These are phyloP conservation scores for Dictyostelium purpureum DNA, from an alignment of 78 protist species.

Conservation along the genomic window DNA sequence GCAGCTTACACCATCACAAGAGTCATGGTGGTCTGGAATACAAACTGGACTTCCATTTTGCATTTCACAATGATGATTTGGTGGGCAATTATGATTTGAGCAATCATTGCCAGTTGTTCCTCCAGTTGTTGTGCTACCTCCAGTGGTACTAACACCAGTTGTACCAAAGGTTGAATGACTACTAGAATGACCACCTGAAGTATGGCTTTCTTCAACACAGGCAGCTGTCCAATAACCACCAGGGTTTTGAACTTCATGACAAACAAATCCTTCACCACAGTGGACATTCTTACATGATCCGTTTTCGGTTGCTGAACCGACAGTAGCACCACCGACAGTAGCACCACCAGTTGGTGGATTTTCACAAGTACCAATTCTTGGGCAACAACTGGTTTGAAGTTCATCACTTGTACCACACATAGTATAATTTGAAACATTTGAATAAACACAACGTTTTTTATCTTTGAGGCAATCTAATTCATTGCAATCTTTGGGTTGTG, in stretches of 20 bases:
- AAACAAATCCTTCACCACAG: neutral
- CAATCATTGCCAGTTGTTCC: neutral
- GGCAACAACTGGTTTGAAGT: slow-evolving; percentile 63
- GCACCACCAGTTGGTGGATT: neutral
- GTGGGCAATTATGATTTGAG: neutral
- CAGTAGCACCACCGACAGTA: neutral
- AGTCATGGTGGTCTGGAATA: neutral
- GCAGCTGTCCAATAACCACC: neutral
- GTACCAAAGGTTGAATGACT: neutral
- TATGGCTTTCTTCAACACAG: neutral
- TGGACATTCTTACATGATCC: neutral
- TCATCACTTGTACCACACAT: neutral
- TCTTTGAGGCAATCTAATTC: too few relatives aligned
- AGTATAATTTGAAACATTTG: too few relatives aligned
- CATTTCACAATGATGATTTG: neutral
- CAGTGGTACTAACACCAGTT: neutral
- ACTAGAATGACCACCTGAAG: neutral
- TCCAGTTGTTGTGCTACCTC: neutral
- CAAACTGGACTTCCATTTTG: slow-evolving; percentile 1
- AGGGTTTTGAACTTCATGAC: neutral
- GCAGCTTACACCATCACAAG: neutral
- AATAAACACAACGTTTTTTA: too few relatives aligned
- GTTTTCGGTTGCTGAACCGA: neutral
- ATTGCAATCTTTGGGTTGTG: too few relatives aligned
- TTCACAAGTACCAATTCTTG: slow-evolving; percentile 18